phyloP scores from a whole-genome alignment of 2,329 filamentous ascomycete species.

The Gliomastix tumulicola region DNA sequence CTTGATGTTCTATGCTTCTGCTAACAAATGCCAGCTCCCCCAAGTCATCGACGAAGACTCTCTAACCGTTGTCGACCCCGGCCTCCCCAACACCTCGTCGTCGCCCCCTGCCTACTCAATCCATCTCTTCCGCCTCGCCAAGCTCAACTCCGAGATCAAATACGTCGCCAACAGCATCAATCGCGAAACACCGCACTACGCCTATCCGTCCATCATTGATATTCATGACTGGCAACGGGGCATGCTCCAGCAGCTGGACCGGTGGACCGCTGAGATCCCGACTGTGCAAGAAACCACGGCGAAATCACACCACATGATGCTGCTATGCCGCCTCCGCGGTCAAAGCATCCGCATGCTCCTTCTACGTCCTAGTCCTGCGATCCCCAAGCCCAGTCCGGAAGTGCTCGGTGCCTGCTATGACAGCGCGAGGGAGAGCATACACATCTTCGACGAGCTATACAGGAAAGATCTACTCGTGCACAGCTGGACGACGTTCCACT shows the following conservation, averaged over 20 bases:
- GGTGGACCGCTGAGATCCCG: constrained; percentile 31
- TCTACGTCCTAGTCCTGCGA: constrained; percentile 42
- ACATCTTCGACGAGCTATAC: constrained; percentile 34
- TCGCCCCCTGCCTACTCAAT: constrained; percentile 25
- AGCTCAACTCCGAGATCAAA: constrained; percentile 50
- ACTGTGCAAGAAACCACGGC: constrained; percentile 11
- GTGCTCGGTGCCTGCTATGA: constrained; percentile 31
- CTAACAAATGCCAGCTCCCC: neutral
- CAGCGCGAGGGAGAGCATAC: constrained; percentile 32
- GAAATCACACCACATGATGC: too few species aligned
- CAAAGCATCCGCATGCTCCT: constrained; percentile 41
- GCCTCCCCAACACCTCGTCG: too few species aligned
- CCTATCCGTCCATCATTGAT: constrained; percentile 36
- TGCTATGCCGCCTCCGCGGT: constrained; percentile 39
- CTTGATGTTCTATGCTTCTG: neutral
- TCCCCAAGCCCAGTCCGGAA: constrained; percentile 35
- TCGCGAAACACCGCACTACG: constrained; percentile 36
- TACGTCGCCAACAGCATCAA: constrained; percentile 46
- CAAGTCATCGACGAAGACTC: neutral
- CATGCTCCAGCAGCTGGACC: constrained; percentile 28
- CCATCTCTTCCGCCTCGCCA: constrained; percentile 38
- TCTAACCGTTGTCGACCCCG: neutral
- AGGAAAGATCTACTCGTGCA: constrained; percentile 34
- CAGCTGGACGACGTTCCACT: constrained; percentile 40
- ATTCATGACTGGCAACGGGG: constrained; percentile 37